phyloP scores from a whole-genome alignment of 805 yeast species.

The Myxozyma sirexii region DNA sequence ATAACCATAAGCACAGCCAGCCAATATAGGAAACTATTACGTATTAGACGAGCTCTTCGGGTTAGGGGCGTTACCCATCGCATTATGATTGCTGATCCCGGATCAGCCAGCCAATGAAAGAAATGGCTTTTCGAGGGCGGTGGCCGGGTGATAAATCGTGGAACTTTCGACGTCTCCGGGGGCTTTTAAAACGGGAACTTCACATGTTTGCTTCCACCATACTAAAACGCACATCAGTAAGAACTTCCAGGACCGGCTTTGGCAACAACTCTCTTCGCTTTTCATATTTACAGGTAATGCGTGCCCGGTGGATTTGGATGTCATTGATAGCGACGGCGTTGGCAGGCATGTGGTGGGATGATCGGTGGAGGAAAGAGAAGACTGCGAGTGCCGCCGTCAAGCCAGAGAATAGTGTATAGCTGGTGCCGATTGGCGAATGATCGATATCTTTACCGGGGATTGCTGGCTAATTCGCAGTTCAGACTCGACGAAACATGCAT shows the following conservation, averaged over 20 bases:
- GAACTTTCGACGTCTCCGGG: too few relatives aligned
- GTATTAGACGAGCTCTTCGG: not conserved
- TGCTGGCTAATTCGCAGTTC: not conserved
- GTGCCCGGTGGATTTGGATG: not conserved
- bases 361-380: not conserved
- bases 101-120: too few relatives aligned
- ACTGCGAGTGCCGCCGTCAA: not conserved
- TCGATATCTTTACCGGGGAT: not conserved
- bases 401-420: not conserved
- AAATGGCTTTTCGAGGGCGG: too few relatives aligned
- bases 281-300: constrained; percentile 5
- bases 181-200: too few relatives aligned
- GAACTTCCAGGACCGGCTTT: not conserved
- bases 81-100: too few relatives aligned
- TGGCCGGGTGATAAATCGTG: too few relatives aligned
- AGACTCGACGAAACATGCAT: constrained; percentile 64
- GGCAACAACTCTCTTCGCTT: not conserved
- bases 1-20: too few relatives aligned
- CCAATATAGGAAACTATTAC: too few relatives aligned
- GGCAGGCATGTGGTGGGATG: constrained; percentile 1
- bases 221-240: not conserved
- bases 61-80: too few relatives aligned
- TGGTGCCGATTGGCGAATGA: not conserved
- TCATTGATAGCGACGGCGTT: not conserved
- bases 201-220: not conserved